Percentiles rank a stretch among this genome's conserved stretches.
Evolutionary conservation across 805 yeast genomes (phyloP).

Genomic region (Wickerhamiella vanderwaltii): DNA sequence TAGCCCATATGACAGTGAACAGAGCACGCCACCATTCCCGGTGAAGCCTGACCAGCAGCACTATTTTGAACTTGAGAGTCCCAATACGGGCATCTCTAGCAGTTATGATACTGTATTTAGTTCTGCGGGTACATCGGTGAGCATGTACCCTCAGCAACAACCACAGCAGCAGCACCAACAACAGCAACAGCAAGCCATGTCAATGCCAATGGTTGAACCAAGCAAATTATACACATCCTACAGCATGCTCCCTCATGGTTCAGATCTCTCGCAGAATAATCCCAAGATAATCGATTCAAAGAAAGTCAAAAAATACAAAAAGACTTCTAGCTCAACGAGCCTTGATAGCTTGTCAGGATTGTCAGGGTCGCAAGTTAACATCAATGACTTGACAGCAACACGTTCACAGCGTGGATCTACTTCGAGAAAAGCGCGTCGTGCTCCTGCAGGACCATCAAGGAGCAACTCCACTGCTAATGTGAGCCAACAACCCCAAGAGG

Average conservation of each 20-base stretch:
- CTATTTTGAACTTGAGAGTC: constrained; percentile 1
- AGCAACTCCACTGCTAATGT: background rate
- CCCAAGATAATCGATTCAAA: constrained; percentile 8
- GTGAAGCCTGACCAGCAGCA: constrained; percentile 5
- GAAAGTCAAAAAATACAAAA: constrained; percentile 1
- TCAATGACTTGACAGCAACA: background rate
- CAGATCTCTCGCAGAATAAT: background rate
- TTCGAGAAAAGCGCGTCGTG: background rate
- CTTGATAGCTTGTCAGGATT: background rate
- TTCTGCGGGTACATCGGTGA: background rate
- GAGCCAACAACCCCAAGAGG: background rate
- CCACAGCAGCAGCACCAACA: background rate
- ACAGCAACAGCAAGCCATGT: background rate
- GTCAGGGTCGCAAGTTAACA: background rate
- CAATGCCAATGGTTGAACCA: constrained; percentile 1
- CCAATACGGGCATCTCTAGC: background rate
- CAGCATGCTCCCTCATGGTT: constrained; percentile 4
- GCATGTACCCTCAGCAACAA: background rate
- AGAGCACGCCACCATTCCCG: constrained; percentile 5
- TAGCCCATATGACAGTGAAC: constrained; percentile 10
- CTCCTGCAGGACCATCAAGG: background rate
- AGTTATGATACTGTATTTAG: constrained; percentile 3
- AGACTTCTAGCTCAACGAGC: constrained; percentile 3
- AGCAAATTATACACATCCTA: background rate
- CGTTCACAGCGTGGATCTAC: background rate